Evolutionary conservation across 331 rosid species (phyloP).

Genomic region (Malus hybrid): DNA sequence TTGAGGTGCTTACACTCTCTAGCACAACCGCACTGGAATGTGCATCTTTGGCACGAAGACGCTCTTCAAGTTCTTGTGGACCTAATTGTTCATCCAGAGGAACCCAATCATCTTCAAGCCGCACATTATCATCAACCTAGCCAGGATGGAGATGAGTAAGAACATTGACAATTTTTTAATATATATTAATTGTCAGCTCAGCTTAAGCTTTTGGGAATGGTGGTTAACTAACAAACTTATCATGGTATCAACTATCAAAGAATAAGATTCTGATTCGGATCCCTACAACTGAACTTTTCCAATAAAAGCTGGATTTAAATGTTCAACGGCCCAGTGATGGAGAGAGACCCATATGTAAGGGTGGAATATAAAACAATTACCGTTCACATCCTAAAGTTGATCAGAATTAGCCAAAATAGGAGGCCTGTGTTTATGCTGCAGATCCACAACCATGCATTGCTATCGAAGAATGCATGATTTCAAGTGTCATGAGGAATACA

Average conservation of each 20-base stretch:
- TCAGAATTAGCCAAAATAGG: background rate
- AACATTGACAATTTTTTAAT: background rate
- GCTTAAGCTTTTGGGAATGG: background rate
- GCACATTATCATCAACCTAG: constrained; percentile 75
- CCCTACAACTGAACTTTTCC: background rate
- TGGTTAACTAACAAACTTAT: background rate
- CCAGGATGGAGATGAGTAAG: constrained; percentile 11
- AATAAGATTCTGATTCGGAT: background rate
- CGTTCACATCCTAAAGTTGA: background rate
- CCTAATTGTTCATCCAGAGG: constrained; percentile 86
- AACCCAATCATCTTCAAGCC: constrained; percentile 98
- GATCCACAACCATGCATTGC: background rate
- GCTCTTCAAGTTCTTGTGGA: constrained; percentile 75
- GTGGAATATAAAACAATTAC: background rate
- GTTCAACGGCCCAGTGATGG: background rate
- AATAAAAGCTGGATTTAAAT: background rate
- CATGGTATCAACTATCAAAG: background rate
- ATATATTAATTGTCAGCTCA: background rate
- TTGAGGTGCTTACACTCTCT: constrained; percentile 68
- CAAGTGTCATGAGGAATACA: background rate
- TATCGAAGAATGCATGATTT: background rate
- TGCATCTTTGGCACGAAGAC: constrained; percentile 72
- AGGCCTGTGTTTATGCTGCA: background rate
- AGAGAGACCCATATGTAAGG: background rate
- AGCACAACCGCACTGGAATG: constrained; percentile 93